phyloP scores from a whole-genome alignment of 129 eudicot genomes.

The carrot (Daucus carota) region DNA sequence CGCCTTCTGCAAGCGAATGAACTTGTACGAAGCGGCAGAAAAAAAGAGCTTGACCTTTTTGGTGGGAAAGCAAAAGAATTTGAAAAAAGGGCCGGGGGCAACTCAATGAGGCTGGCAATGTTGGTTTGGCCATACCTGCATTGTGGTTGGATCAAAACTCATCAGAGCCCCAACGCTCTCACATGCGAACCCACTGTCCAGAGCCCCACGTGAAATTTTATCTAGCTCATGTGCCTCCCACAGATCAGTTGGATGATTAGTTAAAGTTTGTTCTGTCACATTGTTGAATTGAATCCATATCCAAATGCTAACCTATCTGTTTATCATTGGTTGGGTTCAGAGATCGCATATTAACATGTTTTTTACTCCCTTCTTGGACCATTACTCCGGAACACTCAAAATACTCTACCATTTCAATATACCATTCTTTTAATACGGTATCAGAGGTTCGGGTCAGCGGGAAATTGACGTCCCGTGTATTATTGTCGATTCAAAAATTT shows the following conservation, averaged over 20 bases:
- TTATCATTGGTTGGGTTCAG: not conserved
- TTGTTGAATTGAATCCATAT: not conserved
- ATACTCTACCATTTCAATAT: too few relatives aligned
- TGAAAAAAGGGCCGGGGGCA: not conserved
- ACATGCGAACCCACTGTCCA: not conserved
- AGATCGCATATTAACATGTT: not conserved
- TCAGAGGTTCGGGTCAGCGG: too few relatives aligned
- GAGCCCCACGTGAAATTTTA: slow-evolving; percentile 1
- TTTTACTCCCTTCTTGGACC: not conserved
- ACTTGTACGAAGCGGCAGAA: not conserved
- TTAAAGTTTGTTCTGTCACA: not conserved
- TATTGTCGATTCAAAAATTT: too few relatives aligned
- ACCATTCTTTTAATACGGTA: too few relatives aligned
- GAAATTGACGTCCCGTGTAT: too few relatives aligned
- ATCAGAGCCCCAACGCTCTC: not conserved
- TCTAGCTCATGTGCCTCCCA: not conserved
- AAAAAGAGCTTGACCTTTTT: not conserved
- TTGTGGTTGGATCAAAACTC: not conserved
- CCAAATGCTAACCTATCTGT: not conserved
- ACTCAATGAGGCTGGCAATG: slow-evolving; percentile 5
- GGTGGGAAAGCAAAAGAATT: not conserved
- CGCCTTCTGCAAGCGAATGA: not conserved
- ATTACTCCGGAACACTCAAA: not conserved
- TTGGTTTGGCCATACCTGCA: not conserved
- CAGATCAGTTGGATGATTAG: not conserved